phyloP scores from a whole-genome alignment of 352 stramenopile species.

The Phytophthora litchii region DNA sequence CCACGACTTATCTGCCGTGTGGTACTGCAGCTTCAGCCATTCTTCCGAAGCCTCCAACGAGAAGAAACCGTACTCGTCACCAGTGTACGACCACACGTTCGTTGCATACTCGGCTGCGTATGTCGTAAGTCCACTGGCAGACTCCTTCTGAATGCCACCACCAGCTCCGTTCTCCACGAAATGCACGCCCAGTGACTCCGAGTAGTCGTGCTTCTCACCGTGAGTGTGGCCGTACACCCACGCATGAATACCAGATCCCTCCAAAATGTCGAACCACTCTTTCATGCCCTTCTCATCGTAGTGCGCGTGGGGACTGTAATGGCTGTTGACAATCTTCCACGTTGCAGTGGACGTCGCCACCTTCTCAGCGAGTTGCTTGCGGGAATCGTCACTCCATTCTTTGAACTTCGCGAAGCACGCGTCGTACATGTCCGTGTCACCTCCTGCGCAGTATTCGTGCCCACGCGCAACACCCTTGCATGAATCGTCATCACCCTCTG shows the following conservation, averaged over 20 bases:
- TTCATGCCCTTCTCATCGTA: conserved; percentile 37
- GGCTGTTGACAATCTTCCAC: conserved; percentile 42
- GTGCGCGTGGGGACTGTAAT: conserved; percentile 58
- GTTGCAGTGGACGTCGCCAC: conserved; percentile 50
- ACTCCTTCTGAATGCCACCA: conserved; percentile 72
- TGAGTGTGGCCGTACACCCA: conserved; percentile 43
- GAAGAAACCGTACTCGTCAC: conserved; percentile 73
- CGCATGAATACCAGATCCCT: conserved; percentile 37
- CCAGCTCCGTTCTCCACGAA: conserved; percentile 78
- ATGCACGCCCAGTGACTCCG: conserved; percentile 45
- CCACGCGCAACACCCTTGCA: conserved; percentile 48
- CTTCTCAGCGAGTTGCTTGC: conserved; percentile 41
- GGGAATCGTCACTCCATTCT: conserved; percentile 49
- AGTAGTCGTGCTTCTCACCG: conserved; percentile 40
- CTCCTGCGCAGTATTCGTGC: conserved; percentile 43
- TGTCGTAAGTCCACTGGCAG: conserved; percentile 57
- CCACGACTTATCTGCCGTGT: conserved; percentile 63
- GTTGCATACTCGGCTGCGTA: conserved; percentile 47
- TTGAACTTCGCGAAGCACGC: conserved; percentile 47
- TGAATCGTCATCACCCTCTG: conserved; percentile 33
- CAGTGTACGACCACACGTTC: conserved; percentile 64
- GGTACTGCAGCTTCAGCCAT: conserved; percentile 68
- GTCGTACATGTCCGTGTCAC: conserved; percentile 50
- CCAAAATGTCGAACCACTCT: conserved; percentile 50
- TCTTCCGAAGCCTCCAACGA: conserved; percentile 49